These are phyloP conservation scores for Amaranthus palmeri DNA, from an alignment of 148 eudicot genomes.

Conservation along the genomic window DNA sequence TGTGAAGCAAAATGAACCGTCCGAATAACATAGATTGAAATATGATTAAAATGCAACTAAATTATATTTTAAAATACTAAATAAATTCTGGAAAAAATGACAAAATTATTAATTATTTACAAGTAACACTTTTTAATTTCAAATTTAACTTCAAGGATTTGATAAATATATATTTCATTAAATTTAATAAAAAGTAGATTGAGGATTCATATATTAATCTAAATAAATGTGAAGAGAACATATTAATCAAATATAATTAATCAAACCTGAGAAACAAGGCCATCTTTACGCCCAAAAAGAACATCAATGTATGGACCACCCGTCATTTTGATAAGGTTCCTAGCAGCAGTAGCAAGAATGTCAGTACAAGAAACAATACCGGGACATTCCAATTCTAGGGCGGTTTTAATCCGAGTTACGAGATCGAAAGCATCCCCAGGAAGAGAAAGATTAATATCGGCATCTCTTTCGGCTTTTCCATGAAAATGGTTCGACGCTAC, in stretches of 20 bases:
- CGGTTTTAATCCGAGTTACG: conserved; percentile 58
- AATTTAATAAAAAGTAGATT: too few species aligned
- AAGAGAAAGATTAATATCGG: conserved; percentile 47
- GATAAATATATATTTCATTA: too few species aligned
- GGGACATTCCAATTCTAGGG: conserved; percentile 57
- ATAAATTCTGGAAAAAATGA: too few species aligned
- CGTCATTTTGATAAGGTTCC: conserved; percentile 58
- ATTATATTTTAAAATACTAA: too few species aligned
- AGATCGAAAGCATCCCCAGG: conserved; percentile 70
- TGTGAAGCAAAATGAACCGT: too few species aligned
- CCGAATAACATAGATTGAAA: too few species aligned
- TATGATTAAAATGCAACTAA: too few species aligned
- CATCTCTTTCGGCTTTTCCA: conserved; percentile 47
- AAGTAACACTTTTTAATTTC: too few species aligned
- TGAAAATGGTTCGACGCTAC: conserved; percentile 50
- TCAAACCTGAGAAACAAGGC: conserved; percentile 37
- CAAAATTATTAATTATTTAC: too few species aligned
- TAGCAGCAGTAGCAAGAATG: conserved; percentile 47
- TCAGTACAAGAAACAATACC: conserved; percentile 69
- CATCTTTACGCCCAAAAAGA: conserved; percentile 54
- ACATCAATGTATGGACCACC: conserved; percentile 58
- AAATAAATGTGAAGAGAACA: not conserved
- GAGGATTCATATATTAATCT: too few species aligned
- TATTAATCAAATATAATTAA: not conserved
- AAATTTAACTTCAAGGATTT: too few species aligned